Evolutionary conservation across 306 rosid species (phyloP).

Genomic region (Hippophae tibetana): DNA sequence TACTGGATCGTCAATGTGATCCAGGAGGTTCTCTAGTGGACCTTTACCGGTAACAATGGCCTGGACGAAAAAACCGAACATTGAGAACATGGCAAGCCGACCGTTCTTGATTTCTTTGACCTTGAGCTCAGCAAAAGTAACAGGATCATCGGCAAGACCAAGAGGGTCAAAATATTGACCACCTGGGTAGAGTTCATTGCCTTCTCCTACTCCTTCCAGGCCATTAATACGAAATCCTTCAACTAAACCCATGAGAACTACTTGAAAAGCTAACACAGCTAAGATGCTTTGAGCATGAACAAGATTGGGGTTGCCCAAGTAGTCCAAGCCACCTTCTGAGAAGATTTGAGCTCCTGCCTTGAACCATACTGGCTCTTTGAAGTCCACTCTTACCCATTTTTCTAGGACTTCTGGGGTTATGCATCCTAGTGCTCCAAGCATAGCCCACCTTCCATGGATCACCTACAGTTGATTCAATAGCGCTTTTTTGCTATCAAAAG

Average conservation of each 20-base stretch:
- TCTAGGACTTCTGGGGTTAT: constrained; percentile 77
- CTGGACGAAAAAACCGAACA: constrained; percentile 95
- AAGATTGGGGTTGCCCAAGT: constrained; percentile 82
- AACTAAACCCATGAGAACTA: constrained; percentile 77
- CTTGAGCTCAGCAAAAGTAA: constrained; percentile 72
- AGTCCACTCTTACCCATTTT: constrained; percentile 60
- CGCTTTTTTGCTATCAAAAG: no score
- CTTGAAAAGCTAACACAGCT: constrained; percentile 74
- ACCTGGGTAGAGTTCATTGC: constrained; percentile 78
- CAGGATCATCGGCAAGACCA: constrained; percentile 86
- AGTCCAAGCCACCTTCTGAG: constrained; percentile 86
- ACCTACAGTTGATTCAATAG: constrained; percentile 31
- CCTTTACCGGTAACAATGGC: constrained; percentile 95
- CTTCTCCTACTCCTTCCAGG: constrained; percentile 76
- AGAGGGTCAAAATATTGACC: constrained; percentile 91
- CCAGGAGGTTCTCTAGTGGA: constrained; percentile 78
- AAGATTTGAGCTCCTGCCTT: constrained; percentile 88
- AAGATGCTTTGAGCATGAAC: constrained; percentile 90
- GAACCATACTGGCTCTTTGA: constrained; percentile 95
- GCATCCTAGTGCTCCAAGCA: constrained; percentile 91
- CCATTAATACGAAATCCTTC: constrained; percentile 89
- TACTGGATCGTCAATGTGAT: constrained; percentile 82
- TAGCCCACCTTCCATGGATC: constrained; percentile 91
- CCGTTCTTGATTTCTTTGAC: constrained; percentile 90
- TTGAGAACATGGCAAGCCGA: constrained; percentile 82